Evolutionary conservation across 805 yeast species (phyloP).

Genomic region (Metschnikowia kofuensis): DNA sequence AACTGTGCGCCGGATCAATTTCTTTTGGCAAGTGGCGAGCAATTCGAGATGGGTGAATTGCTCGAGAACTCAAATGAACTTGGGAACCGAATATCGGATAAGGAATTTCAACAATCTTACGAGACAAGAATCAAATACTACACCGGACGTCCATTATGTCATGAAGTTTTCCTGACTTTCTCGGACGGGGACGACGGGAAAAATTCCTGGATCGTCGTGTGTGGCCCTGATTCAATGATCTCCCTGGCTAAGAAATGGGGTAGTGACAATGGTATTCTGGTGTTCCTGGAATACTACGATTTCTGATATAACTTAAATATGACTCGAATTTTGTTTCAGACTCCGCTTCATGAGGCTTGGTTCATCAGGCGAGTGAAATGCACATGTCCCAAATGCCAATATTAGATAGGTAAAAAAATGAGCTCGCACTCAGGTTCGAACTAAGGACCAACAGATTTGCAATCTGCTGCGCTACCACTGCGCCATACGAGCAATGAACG

Average conservation of each 20-base stretch:
- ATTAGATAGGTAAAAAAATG: neutral
- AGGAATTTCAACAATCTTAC: neutral
- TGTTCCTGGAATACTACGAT: slow-evolving; percentile 36
- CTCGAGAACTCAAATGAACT: neutral
- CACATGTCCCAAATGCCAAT: too few relatives aligned
- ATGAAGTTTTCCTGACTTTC: slow-evolving; percentile 26
- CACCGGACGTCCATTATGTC: slow-evolving; percentile 46
- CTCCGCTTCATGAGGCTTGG: too few relatives aligned
- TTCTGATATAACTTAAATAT: slow-evolving; percentile 2
- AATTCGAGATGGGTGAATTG: slow-evolving; percentile 11
- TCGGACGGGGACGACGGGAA: slow-evolving; percentile 29
- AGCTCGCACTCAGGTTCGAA: slow-evolving; percentile 89
- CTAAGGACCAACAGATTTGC: slow-evolving; percentile 98
- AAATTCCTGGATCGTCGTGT: slow-evolving; percentile 52
- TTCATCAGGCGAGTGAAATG: too few relatives aligned
- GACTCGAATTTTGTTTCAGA: too few relatives aligned
- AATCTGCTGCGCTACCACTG: slow-evolving; percentile 99
- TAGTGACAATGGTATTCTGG: slow-evolving; percentile 29
- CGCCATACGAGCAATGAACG: slow-evolving; percentile 68
- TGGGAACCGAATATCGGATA: neutral
- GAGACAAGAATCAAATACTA: slow-evolving; percentile 11
- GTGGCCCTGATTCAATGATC: slow-evolving; percentile 54
- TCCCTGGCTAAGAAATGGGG: slow-evolving; percentile 40
- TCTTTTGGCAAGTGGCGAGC: slow-evolving; percentile 19
- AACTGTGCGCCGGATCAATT: slow-evolving; percentile 20